phyloP scores from a whole-genome alignment of 1,284 basidiomycete genomes.

The Fomitopsis betulina region DNA sequence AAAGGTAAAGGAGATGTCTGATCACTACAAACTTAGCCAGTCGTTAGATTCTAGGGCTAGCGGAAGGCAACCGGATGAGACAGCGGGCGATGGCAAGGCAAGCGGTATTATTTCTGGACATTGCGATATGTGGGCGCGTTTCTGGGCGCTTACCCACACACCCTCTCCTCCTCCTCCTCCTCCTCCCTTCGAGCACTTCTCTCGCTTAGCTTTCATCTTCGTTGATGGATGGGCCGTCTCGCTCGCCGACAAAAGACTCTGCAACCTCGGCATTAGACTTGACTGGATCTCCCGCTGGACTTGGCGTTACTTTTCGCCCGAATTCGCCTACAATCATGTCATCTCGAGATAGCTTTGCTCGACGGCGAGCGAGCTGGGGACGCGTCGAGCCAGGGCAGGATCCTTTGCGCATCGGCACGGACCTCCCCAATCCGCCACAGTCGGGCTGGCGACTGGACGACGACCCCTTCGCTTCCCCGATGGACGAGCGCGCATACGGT shows the following conservation, averaged over 20 bases:
- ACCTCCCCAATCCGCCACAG: constrained; percentile 16
- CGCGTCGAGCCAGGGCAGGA: constrained; percentile 40
- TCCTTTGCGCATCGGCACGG: constrained; percentile 34
- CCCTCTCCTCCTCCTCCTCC: too few relatives aligned
- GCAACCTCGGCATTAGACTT: constrained; percentile 55
- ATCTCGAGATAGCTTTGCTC: constrained; percentile 33
- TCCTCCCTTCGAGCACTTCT: background rate
- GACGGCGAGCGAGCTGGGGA: constrained; percentile 56
- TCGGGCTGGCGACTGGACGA: constrained; percentile 30
- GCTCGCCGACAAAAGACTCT: constrained; percentile 18
- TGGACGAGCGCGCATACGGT: constrained; percentile 25
- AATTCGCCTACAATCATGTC: constrained; percentile 47
- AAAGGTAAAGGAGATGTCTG: too few relatives aligned
- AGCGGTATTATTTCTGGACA: too few relatives aligned
- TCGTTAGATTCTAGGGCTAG: too few relatives aligned
- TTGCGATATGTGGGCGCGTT: too few relatives aligned
- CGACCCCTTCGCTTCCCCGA: constrained; percentile 41
- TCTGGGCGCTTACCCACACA: too few relatives aligned
- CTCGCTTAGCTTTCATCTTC: background rate
- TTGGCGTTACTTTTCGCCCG: constrained; percentile 34
- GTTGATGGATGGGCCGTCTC: constrained; percentile 17
- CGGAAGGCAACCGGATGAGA: too few relatives aligned
- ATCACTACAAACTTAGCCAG: too few relatives aligned
- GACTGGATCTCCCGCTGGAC: constrained; percentile 39
- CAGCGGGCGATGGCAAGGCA: too few relatives aligned